Evolutionary conservation across 805 yeast species (phyloP), one percentile per base, ranked within the genome.

Genomic region (Wickerhamia fluorescens): DNA sequence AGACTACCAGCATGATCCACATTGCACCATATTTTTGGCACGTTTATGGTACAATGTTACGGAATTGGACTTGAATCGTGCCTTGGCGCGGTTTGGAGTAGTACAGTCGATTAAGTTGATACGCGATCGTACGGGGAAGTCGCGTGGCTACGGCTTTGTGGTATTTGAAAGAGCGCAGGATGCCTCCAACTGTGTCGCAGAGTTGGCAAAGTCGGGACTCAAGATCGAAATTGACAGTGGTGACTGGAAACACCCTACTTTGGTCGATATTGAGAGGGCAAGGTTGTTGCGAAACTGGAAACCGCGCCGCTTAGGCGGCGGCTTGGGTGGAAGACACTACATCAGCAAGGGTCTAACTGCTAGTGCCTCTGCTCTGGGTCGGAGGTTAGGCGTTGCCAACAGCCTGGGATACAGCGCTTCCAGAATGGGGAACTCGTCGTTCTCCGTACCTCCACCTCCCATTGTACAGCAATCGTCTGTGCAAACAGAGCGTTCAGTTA

Each of bases 271-370:
- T 26, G 92, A 81, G 46, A 52, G 89, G 34, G 82, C 86, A 2
- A 56, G 92, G 25, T 52, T 74, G 1, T 68, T 71, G 10, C 69
- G 78, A 31, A 71, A 67, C 40, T 83, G 88, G 81, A 68, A 66
- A 31, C 92, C 94, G 1, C 49, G 81, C 42, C 51, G 89, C 34
- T 60, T 89, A 3, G 96, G 95, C 1, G 96, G 96, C 4, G 96
- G 96, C 0, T 54, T 83, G n/a, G 96, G 96, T 4, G 95, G 95
- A 2, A 63, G 92, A 31, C 75, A 76, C 28, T 77, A 77, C 45
- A 66, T 75, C 3, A 59, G 53, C 35, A 49, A 56, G 4, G 33
- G 40, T 4, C 34, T 39, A 23, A 45, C 45, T 19, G 56, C 66
- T 0, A 58, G 67, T 4, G 66, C 66, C 3, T 56, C 57, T 8